A percentile compares a stretch with the other conserved stretches of the same genome.
Conservation (phyloP, 371 early-diverging fungal genomes). For the Batrachochytrium dendrobatidis region DNA sequence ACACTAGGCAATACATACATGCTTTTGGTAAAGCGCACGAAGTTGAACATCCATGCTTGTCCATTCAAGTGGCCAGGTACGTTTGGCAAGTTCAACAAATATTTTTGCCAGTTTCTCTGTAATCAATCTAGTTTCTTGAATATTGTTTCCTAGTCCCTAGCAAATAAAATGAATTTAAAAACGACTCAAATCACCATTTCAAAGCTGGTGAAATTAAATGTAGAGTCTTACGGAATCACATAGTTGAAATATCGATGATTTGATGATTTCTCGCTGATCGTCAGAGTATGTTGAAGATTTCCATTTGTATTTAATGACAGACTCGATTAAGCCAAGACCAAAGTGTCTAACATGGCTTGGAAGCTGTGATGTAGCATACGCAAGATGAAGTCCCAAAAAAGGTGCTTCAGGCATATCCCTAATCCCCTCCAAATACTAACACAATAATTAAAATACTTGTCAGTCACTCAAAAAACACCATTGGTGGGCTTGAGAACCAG, state of each 20-base stretch:
- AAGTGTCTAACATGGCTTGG: slow-evolving; percentile 32
- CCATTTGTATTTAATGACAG: slow-evolving; percentile 41
- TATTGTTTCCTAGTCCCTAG: slow-evolving; percentile 12
- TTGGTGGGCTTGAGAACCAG: not conserved
- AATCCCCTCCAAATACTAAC: slow-evolving; percentile 36
- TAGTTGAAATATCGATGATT: slow-evolving; percentile 26
- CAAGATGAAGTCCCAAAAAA: slow-evolving; percentile 38
- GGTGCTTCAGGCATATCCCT: slow-evolving; percentile 32
- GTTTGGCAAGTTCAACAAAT: slow-evolving; percentile 47
- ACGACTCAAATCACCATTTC: not conserved
- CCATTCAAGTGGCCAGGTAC: slow-evolving; percentile 52
- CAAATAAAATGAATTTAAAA: not conserved
- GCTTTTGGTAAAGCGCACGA: slow-evolving; percentile 27
- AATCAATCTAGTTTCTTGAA: slow-evolving; percentile 27
- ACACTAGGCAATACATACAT: slow-evolving; percentile 28
- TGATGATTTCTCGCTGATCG: slow-evolving; percentile 22
- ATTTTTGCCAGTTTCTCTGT: slow-evolving; percentile 43
- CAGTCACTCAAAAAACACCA: not conserved
- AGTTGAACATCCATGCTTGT: slow-evolving; percentile 41
- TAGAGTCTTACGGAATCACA: slow-evolving; percentile 24
- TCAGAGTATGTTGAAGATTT: slow-evolving; percentile 21
- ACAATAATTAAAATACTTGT: not conserved
- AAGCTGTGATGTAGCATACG: slow-evolving; percentile 30
- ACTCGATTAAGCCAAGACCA: slow-evolving; percentile 45
- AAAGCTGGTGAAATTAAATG: not conserved